phyloP scores from a whole-genome alignment of 306 rosid species.

The Vigna trinervia region DNA sequence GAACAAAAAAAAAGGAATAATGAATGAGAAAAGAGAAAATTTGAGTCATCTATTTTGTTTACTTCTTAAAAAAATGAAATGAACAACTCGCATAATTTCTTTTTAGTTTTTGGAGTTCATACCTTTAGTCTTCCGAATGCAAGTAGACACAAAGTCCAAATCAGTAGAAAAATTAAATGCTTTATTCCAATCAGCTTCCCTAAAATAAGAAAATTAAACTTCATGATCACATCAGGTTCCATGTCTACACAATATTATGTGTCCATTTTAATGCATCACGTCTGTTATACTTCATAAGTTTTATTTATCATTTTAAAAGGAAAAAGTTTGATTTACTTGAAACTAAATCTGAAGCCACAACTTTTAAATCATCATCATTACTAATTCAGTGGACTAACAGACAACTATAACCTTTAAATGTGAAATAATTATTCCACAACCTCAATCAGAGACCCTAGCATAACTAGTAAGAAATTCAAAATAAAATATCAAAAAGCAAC shows the following conservation, averaged over 20 bases:
- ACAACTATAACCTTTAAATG: background rate
- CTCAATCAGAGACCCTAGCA: background rate
- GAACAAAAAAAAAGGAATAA: conserved; percentile 19
- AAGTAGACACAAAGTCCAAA: conserved; percentile 72
- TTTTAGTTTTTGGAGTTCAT: conserved; percentile 38
- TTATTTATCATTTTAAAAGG: background rate
- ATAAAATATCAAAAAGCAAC: background rate
- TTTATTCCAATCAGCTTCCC: conserved; percentile 77
- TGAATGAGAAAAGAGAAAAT: conserved; percentile 7
- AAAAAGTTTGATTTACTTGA: background rate
- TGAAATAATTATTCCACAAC: background rate
- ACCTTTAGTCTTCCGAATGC: conserved; percentile 72
- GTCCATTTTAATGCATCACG: background rate
- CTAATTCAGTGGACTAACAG: background rate
- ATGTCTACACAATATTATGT: background rate
- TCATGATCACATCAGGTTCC: conserved; percentile 33
- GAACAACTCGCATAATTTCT: conserved; percentile 12
- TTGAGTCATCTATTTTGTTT: background rate
- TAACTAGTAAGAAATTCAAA: background rate
- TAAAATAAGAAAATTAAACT: conserved; percentile 39
- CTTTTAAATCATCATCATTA: background rate
- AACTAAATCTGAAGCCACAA: conserved; percentile 3
- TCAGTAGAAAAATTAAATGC: conserved; percentile 79
- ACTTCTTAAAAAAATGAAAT: conserved; percentile 17
- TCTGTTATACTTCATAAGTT: background rate